Conservation (phyloP, 2,329 filamentous ascomycete genomes). For the Emergomyces africanus region DNA sequence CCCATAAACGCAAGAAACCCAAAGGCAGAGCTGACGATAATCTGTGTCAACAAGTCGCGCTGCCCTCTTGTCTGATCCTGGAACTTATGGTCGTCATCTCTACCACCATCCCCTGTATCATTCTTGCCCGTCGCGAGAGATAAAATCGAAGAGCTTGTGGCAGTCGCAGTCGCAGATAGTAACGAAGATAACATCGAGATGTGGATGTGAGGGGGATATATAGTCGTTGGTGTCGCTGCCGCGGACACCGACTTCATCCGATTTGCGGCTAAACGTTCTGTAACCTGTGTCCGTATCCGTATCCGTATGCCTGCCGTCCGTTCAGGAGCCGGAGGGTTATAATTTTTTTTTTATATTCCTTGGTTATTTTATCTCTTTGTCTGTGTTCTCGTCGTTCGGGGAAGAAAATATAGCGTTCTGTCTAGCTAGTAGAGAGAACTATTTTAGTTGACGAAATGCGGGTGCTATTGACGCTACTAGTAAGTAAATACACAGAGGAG, state of each 20-base stretch:
- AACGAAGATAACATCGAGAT: constrained; percentile 7
- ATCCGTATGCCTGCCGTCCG: neutral
- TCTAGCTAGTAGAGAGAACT: too few species aligned
- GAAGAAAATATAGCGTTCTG: too few species aligned
- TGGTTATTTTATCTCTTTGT: neutral
- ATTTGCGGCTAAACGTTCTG: neutral
- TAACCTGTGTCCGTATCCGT: neutral
- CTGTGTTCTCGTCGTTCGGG: neutral
- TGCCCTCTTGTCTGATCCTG: constrained; percentile 21
- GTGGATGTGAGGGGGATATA: neutral
- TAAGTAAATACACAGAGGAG: too few species aligned
- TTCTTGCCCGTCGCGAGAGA: constrained; percentile 13
- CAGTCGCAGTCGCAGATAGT: constrained; percentile 18
- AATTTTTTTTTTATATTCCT: neutral
- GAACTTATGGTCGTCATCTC: constrained; percentile 16
- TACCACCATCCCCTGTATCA: constrained; percentile 7
- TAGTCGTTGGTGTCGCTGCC: neutral
- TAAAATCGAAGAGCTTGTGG: constrained; percentile 7
- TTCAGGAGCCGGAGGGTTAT: neutral
- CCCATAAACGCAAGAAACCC: constrained; percentile 33
- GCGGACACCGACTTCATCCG: neutral
- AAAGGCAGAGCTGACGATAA: constrained; percentile 31
- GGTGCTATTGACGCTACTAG: too few species aligned
- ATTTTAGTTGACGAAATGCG: too few species aligned
- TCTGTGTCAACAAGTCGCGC: constrained; percentile 32